Evolutionary conservation across 1,284 basidiomycete species (phyloP), one percentile per base, ranked within the genome.

Genomic region (Albatrellus sp.): DNA sequence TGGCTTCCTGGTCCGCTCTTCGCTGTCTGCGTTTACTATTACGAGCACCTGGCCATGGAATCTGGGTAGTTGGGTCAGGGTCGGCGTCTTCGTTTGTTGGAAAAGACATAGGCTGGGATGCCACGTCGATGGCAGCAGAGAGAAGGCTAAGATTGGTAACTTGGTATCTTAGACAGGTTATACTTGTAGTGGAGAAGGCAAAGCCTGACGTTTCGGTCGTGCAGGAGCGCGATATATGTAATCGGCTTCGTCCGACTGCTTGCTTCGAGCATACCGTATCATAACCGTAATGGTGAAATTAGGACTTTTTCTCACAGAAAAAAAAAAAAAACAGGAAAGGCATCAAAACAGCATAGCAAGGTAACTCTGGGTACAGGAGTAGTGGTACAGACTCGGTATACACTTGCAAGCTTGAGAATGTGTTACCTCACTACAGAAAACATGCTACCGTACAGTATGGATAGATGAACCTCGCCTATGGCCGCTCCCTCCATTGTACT

Each of bases 41-140:
- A 7, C 72, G 69, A 17, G 51, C 48, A 2, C 46, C 46, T 32
- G 83, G 84, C 83, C 83, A 87, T 34, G 83, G 60, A 42, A 85
- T 76, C 58, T 84, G 83, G 9, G 75, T 79, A 1, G 80, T 83
- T 10, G 80, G 78, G 57, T 85, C 73, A 10, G 78, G 73, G 59
- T 83, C 78, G 14, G 69, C 64, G 56, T 79, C 75, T 14, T 67
- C 64, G 53, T 68, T 64, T 49, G 74, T 66, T 43, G 75, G 70
- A 56, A 78, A 72, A 56, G 78, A 68, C 61, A 68, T 68, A 45
- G 32, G 20, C 41, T 46, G 36, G 43, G 42, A 46, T 24, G 39
- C 20, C 16, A 43, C 17, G 35, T 38, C n/a, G 37, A 42, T 29
- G 31, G 46, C 43, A 43, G 47, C 37, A 36, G 35, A 46, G 44